Conservation (phyloP, 192 early-diverging fungal genomes). For the Coemansia sp. region DNA sequence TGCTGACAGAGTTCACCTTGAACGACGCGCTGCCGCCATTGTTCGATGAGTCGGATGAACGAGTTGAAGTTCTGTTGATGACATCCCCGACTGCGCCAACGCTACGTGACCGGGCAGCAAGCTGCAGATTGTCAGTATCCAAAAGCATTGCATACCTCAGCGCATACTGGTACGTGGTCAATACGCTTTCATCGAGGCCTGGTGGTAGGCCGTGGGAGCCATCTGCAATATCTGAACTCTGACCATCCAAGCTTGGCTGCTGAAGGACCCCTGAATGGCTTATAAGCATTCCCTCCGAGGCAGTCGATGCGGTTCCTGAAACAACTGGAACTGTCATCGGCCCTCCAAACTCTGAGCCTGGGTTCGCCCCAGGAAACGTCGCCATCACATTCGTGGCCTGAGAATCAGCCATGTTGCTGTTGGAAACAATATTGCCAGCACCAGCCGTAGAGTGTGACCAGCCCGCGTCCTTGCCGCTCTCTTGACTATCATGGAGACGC, state of each 20-base stretch:
- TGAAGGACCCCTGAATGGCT: background rate
- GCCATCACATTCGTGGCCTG: background rate
- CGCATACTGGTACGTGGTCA: constrained; percentile 53
- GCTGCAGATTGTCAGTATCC: constrained; percentile 47
- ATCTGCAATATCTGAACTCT: background rate
- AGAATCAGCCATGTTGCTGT: background rate
- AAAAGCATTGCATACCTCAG: constrained; percentile 53
- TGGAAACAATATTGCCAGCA: background rate
- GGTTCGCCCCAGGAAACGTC: background rate
- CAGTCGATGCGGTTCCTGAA: background rate
- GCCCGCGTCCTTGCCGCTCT: background rate
- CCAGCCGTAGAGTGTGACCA: background rate
- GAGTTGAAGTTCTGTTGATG: constrained; percentile 2
- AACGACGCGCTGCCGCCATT: constrained; percentile 10
- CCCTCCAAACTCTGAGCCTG: background rate
- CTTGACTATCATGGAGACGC: background rate
- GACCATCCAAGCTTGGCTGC: background rate
- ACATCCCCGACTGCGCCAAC: background rate
- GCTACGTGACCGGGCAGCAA: constrained; percentile 38
- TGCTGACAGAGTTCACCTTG: constrained; percentile 34
- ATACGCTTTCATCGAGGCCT: constrained; percentile 13
- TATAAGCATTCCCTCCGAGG: background rate
- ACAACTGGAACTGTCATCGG: background rate
- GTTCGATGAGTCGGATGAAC: constrained; percentile 7
- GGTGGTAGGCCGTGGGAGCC: background rate